Evolutionary conservation across 345 rosid genomes (phyloP).

Genomic region (Gossypium longicalyx): DNA sequence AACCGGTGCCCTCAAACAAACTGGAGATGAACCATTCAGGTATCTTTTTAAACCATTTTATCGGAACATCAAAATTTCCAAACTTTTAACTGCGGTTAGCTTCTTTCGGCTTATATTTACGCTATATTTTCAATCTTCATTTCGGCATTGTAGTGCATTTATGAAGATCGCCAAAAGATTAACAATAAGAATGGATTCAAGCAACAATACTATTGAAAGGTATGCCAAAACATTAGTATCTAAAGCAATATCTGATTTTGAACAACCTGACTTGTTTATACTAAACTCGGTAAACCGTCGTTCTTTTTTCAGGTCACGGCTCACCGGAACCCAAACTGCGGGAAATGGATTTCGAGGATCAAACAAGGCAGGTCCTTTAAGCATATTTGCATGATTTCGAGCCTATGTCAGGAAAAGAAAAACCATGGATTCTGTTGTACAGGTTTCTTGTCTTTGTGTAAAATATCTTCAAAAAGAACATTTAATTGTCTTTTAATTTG

Average conservation of each 20-base stretch:
- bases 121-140: background rate
- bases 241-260: background rate
- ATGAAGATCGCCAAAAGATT: slow-evolving; percentile 58
- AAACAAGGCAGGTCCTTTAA: slow-evolving; percentile 62
- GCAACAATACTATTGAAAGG: slow-evolving; percentile 50
- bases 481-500: background rate
- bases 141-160: slow-evolving; percentile 51
- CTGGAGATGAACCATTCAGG: slow-evolving; percentile 90
- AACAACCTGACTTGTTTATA: background rate
- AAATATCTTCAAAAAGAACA: background rate
- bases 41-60: slow-evolving; percentile 8
- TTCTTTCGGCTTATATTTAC: background rate
- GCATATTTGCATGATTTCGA: slow-evolving; percentile 53
- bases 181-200: slow-evolving; percentile 56
- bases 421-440: slow-evolving; percentile 3
- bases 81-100: background rate
- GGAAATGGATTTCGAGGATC: slow-evolving; percentile 63
- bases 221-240: slow-evolving; percentile 23
- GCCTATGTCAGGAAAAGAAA: background rate
- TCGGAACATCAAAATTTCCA: background rate
- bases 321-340: slow-evolving; percentile 47
- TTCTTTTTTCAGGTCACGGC: slow-evolving; percentile 48
- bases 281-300: background rate
- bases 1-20: slow-evolving; percentile 22
- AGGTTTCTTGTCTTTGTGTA: background rate